phyloP scores from a whole-genome alignment of 2,329 filamentous ascomycete species.

The Chlorencoelia australis region DNA sequence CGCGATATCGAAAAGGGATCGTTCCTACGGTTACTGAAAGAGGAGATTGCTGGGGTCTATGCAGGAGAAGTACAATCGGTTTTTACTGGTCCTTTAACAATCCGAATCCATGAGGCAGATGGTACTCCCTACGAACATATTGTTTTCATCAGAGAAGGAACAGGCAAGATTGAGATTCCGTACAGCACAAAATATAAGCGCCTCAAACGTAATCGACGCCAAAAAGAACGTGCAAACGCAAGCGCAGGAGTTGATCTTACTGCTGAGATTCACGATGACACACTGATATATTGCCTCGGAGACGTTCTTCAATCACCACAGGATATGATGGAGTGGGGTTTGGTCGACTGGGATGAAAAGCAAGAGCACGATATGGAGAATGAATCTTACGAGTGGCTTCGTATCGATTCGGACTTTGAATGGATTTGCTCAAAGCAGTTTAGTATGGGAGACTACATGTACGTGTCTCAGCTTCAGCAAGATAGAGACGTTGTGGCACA shows the following conservation, averaged over 20 bases:
- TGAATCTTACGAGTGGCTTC: conserved; percentile 97
- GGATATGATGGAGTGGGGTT: conserved; percentile 72
- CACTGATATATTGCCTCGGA: conserved; percentile 82
- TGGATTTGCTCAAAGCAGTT: conserved; percentile 84
- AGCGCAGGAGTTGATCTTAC: conserved; percentile 52
- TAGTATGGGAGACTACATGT: conserved; percentile 93
- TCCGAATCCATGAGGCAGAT: conserved; percentile 94
- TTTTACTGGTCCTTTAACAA: conserved; percentile 95
- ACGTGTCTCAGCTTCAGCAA: conserved; percentile 91
- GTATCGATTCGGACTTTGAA: conserved; percentile 95
- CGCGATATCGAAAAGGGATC: conserved; percentile 55
- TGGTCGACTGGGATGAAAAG: conserved; percentile 82
- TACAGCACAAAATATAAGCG: conserved; percentile 99
- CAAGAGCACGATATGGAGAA: conserved; percentile 87
- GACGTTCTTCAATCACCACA: conserved; percentile 79
- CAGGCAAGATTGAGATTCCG: conserved; percentile 82
- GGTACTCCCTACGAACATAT: conserved; percentile 98
- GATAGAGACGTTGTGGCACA: conserved; percentile 93
- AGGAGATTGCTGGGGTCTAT: conserved; percentile 60
- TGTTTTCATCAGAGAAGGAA: conserved; percentile 82
- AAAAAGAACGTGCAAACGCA: conserved; percentile 66
- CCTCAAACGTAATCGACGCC: conserved; percentile 74
- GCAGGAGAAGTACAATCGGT: conserved; percentile 62
- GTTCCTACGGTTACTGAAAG: conserved; percentile 79
- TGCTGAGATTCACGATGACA: conserved; percentile 63